A percentile compares a stretch with the other conserved stretches of the same genome.
Evolutionary conservation across 306 rosid genomes (phyloP).

Genomic region (Abrus pulchellus): DNA sequence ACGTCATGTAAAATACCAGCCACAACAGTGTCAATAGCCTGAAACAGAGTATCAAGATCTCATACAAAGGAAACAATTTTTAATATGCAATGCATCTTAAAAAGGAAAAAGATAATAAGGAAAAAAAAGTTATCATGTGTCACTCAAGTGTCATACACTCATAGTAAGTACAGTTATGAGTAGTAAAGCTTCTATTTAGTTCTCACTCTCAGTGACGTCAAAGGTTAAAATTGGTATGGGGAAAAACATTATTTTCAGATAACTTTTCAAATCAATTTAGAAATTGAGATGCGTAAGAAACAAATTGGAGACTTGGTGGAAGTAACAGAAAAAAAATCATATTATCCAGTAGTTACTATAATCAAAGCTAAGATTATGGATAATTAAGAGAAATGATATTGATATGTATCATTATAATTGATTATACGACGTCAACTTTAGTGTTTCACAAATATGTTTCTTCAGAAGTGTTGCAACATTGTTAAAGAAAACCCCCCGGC

Average conservation of each 20-base stretch:
- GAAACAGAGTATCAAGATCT: conserved; percentile 48
- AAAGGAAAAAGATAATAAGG: not conserved
- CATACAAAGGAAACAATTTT: conserved; percentile 43
- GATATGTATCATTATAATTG: conserved; percentile 1
- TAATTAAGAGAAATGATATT: conserved; percentile 14
- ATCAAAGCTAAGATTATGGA: conserved; percentile 13
- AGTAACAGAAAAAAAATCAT: conserved; percentile 4
- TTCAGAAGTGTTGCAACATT: conserved; percentile 4
- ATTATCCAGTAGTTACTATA: conserved; percentile 12
- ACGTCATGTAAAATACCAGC: conserved; percentile 98
- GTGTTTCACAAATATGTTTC: not conserved
- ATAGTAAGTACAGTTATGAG: conserved; percentile 5
- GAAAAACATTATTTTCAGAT: conserved; percentile 5
- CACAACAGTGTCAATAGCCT: conserved; percentile 94
- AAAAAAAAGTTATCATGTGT: conserved; percentile 3
- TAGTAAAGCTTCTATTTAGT: conserved; percentile 22
- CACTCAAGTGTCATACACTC: not conserved
- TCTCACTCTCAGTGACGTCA: conserved; percentile 4
- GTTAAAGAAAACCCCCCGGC: not conserved
- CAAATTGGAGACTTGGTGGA: not conserved
- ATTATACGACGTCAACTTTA: conserved; percentile 6
- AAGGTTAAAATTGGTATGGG: not conserved
- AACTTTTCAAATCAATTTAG: not conserved
- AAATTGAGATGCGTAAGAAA: conserved; percentile 15
- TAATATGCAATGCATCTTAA: conserved; percentile 10